A percentile compares a stretch with the other conserved stretches of the same genome.
These are phyloP conservation scores for Linnemannia zychae DNA, from an alignment of 192 early-diverging fungal genomes.

Conservation along the genomic window DNA sequence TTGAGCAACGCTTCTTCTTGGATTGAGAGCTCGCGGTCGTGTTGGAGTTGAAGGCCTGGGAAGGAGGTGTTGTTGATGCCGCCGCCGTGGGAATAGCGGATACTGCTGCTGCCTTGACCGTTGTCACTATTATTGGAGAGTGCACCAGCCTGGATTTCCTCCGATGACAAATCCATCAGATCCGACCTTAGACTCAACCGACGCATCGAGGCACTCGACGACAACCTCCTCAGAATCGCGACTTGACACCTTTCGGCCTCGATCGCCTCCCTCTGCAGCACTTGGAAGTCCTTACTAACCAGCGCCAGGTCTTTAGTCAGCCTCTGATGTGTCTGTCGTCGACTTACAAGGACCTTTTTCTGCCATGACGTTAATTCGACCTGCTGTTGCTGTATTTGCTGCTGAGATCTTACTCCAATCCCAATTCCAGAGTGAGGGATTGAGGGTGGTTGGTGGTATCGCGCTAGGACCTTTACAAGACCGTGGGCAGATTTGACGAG, in stretches of 20 bases:
- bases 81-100: not conserved
- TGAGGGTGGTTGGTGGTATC: conserved; percentile 43
- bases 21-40: conserved; percentile 44
- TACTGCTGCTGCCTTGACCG: not conserved
- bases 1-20: conserved; percentile 38
- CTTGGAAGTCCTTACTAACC: conserved; percentile 42
- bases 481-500: conserved; percentile 43
- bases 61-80: not conserved
- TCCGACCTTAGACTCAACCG: conserved; percentile 32
- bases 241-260: conserved; percentile 41
- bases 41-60: not conserved
- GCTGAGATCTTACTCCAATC: conserved; percentile 1
- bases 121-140: not conserved
- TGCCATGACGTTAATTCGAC: conserved; percentile 23
- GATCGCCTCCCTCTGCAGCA: conserved; percentile 31
- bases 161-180: conserved; percentile 31
- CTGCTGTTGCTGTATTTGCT: not conserved
- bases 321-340: conserved; percentile 43
- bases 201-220: conserved; percentile 33
- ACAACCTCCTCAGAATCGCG: conserved; percentile 35
- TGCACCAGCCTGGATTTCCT: conserved; percentile 33
- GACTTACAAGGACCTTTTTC: conserved; percentile 19
- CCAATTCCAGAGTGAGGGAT: not conserved
- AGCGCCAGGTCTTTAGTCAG: conserved; percentile 40
- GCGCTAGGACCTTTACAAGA: conserved; percentile 31